Evolutionary conservation across 2,329 filamentous ascomycete genomes (phyloP).

Genomic region (Tolypocladium endophyticum): DNA sequence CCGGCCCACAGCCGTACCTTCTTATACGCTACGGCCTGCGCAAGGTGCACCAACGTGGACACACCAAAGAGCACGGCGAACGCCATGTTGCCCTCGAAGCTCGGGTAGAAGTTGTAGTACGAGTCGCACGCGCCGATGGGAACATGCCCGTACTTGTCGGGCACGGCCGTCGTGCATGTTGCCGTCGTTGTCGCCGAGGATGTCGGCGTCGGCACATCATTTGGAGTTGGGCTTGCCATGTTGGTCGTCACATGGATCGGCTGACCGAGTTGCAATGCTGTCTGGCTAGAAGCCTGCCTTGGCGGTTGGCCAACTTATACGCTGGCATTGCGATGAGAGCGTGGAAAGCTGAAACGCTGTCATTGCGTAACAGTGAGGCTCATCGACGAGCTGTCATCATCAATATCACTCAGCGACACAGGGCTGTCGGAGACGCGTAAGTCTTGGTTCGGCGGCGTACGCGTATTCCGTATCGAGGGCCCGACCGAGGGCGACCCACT

Average conservation of each 20-base stretch:
- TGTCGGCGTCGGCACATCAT: background rate
- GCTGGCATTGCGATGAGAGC: background rate
- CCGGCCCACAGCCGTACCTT: slow-evolving; percentile 11
- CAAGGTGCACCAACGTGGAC: slow-evolving; percentile 14
- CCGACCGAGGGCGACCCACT: no score
- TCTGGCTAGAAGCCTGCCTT: background rate
- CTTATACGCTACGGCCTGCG: slow-evolving; percentile 17
- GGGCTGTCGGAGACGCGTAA: background rate
- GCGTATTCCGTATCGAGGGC: background rate
- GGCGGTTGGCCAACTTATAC: background rate
- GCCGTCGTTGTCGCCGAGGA: background rate
- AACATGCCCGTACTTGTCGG: slow-evolving; percentile 19
- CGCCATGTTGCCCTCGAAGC: slow-evolving; percentile 20
- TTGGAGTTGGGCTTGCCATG: background rate
- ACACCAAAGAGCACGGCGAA: slow-evolving; percentile 21
- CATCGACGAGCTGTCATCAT: background rate
- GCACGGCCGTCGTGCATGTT: slow-evolving; percentile 19
- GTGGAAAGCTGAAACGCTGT: background rate
- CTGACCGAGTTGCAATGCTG: background rate
- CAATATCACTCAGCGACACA: background rate
- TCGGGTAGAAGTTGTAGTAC: slow-evolving; percentile 20
- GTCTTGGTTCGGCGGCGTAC: background rate
- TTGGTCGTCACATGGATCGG: background rate
- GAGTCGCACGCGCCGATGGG: slow-evolving; percentile 20
- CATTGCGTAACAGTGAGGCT: background rate